These are phyloP conservation scores for Epichloe aotearoae DNA, from an alignment of 2,329 filamentous ascomycete genomes.

Conservation along the genomic window DNA sequence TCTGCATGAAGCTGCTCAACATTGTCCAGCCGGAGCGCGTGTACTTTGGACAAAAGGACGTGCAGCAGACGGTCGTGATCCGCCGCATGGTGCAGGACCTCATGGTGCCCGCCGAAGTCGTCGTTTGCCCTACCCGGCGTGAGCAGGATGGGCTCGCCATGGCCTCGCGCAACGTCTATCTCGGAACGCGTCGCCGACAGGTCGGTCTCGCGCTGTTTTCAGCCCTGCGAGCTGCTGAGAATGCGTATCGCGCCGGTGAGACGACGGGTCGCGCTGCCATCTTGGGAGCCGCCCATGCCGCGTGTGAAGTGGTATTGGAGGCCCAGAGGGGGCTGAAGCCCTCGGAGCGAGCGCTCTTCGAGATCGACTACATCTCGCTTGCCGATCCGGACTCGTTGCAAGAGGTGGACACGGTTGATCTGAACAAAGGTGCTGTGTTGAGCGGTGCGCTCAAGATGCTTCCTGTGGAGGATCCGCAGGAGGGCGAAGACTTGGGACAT, in stretches of 20 bases:
- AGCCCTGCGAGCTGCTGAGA: conserved; percentile 58
- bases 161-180: conserved; percentile 88
- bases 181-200: conserved; percentile 59
- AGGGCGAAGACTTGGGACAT: conserved; percentile 64
- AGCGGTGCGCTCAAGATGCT: conserved; percentile 88
- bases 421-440: conserved; percentile 60
- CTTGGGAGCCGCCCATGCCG: conserved; percentile 53
- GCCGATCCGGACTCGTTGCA: conserved; percentile 74
- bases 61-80: conserved; percentile 90
- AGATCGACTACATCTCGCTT: conserved; percentile 86
- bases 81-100: conserved; percentile 80
- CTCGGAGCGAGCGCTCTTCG: conserved; percentile 53
- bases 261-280: conserved; percentile 49
- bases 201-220: conserved; percentile 60
- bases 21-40: conserved; percentile 49
- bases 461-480: conserved; percentile 55
- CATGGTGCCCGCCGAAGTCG: conserved; percentile 60
- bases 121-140: conserved; percentile 60
- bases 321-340: conserved; percentile 50
- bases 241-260: conserved; percentile 41
- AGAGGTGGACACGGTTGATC: conserved; percentile 62
- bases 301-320: conserved; percentile 40
- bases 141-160: conserved; percentile 75
- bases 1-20: conserved; percentile 68
- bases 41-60: conserved; percentile 95